Evolutionary conservation across 1,139 yeast genomes (phyloP).

Genomic region (Candida sojae): DNA sequence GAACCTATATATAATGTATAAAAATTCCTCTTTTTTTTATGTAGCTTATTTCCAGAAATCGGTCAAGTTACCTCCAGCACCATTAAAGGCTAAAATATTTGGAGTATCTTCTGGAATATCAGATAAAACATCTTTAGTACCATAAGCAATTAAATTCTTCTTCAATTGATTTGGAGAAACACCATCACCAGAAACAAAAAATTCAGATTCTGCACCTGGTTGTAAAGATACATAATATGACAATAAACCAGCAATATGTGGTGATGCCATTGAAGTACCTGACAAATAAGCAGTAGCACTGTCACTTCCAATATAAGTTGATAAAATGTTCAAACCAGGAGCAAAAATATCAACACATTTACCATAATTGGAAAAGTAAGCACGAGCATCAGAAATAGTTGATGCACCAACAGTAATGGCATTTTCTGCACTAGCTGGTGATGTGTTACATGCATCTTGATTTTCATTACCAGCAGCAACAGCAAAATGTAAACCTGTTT

Average conservation of each 20-base stretch:
- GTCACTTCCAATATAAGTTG: conserved; percentile 41
- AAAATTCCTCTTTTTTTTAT: neutral
- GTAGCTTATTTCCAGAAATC: conserved; percentile 56
- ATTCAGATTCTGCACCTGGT: conserved; percentile 41
- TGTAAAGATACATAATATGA: conserved; percentile 43
- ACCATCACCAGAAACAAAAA: conserved; percentile 46
- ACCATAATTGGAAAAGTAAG: conserved; percentile 47
- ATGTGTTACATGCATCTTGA: conserved; percentile 42
- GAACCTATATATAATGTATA: neutral
- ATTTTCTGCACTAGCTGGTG: conserved; percentile 47
- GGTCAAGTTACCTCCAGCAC: conserved; percentile 81
- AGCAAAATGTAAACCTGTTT: conserved; percentile 44
- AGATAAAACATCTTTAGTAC: conserved; percentile 33
- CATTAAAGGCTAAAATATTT: conserved; percentile 86
- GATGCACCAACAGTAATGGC: conserved; percentile 49
- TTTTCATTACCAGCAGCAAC: conserved; percentile 51
- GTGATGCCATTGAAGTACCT: conserved; percentile 50
- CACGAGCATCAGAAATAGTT: conserved; percentile 36
- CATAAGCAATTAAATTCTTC: conserved; percentile 36
- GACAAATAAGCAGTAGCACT: conserved; percentile 36
- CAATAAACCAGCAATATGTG: conserved; percentile 44
- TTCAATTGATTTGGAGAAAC: conserved; percentile 36
- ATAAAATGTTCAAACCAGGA: conserved; percentile 44
- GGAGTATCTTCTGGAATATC: conserved; percentile 81
- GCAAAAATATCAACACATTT: conserved; percentile 48